Evolutionary conservation across 495 filamentous ascomycete species (phyloP), one percentile per base, ranked within the genome.

Genomic region (Aspergillus nidulans): DNA sequence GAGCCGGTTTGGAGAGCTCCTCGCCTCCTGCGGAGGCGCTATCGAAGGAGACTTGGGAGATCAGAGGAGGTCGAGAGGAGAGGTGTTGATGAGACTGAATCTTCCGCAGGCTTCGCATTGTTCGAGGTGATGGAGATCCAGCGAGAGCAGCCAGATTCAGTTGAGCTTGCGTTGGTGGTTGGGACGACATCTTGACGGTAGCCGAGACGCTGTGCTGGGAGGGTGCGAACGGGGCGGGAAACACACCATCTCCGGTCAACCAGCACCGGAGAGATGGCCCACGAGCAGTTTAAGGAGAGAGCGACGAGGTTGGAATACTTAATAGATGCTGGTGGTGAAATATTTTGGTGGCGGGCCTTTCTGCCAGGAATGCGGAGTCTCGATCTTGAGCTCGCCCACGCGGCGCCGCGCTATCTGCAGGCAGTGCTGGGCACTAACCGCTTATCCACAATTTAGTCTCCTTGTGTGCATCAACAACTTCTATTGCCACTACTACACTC

Each of bases 41-140:
- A 65, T 65, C 44, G 58, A 56, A 57, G 47, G 66, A 55, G 60
- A 64, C 63, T 63, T 84, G 83, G 19, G 54, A 57, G 64, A 20
- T 65, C 61, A 28, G 61, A 69, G 52, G 32, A 20, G 52, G 48
- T 26, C 63, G 67, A n/a, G 73, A 68, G 0, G 76, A 75, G 32
- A 81, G 67, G 34, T 72, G 63, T 54, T 80, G 77, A 57, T 79
- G 75, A 18, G 78, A 81, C 59, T 79, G 75, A 36, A 78, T 77
- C 69, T 79, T 79, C 25, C 78, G 77, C 53, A 81, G 67, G 23
- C 67, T 67, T 58, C 76, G 75, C 62, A 76, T 71, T 10, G 71
- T 76, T 49, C 75, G 72, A 20, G 77, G 78, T 10, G 78, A 76
- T 32, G 71, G 61, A 13, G 74, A 72, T 18, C 56, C 49, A 16